A percentile compares a stretch with the other conserved stretches of the same genome.
phyloP scores from a whole-genome alignment of 345 rosid genomes.

The Bretschneidera sinensis region DNA sequence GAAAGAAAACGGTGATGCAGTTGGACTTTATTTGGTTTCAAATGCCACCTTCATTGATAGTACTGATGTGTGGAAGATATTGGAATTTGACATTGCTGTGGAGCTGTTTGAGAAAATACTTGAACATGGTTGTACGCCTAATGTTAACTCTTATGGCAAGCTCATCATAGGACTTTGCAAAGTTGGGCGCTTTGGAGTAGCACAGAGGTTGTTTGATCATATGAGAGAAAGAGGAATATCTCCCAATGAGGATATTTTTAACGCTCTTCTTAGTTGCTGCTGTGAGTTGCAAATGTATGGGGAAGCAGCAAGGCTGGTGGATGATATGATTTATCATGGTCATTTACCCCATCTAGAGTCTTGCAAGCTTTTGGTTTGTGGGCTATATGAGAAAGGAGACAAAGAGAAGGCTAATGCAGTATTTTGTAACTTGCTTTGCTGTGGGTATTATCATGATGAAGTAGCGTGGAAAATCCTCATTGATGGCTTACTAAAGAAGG shows the following conservation, averaged over 20 bases:
- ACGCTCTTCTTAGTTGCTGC: slow-evolving; percentile 60
- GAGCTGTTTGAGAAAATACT: slow-evolving; percentile 61
- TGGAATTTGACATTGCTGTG: slow-evolving; percentile 51
- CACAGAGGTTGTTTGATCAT: slow-evolving; percentile 40
- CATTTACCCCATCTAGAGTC: slow-evolving; percentile 67
- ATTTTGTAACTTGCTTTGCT: slow-evolving; percentile 46
- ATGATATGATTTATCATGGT: slow-evolving; percentile 53
- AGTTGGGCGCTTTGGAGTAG: slow-evolving; percentile 42
- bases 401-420: slow-evolving; percentile 48
- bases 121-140: slow-evolving; percentile 55
- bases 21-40: slow-evolving; percentile 26
- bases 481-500: slow-evolving; percentile 71
- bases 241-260: slow-evolving; percentile 50
- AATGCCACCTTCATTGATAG: slow-evolving; percentile 22
- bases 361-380: slow-evolving; percentile 56
- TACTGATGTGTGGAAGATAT: slow-evolving; percentile 47
- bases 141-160: slow-evolving; percentile 46
- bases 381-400: slow-evolving; percentile 48
- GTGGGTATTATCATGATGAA: slow-evolving; percentile 70
- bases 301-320: slow-evolving; percentile 49
- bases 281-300: slow-evolving; percentile 42
- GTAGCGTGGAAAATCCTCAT: slow-evolving; percentile 78
- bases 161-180: slow-evolving; percentile 70
- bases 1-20: slow-evolving; percentile 24
- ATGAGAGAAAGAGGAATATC: slow-evolving; percentile 53